These are phyloP conservation scores for Zygnema circumcarinatum DNA, from an alignment of 139 green algal genomes.

Conservation along the genomic window DNA sequence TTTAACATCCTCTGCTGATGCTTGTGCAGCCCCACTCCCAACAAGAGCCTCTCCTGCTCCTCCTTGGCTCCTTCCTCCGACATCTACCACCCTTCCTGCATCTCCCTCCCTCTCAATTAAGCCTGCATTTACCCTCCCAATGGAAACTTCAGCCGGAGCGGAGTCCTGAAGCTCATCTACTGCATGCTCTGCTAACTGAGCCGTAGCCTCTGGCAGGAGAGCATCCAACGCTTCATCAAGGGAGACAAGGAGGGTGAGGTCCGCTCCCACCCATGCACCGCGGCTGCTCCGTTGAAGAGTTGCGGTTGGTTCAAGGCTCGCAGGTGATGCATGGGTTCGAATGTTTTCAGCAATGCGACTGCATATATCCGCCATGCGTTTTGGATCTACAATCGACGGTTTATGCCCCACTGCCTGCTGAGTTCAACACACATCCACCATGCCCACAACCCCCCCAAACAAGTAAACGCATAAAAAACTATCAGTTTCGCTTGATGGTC, in stretches of 20 bases:
- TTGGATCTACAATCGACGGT: neutral
- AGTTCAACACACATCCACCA: neutral
- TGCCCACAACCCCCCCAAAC: too few relatives aligned
- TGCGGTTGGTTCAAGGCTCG: neutral
- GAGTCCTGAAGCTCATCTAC: neutral
- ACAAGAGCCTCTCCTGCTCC: neutral
- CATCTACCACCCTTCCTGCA: neutral
- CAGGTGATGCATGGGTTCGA: neutral
- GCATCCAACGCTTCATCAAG: neutral
- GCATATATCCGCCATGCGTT: neutral
- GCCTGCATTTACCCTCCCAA: neutral
- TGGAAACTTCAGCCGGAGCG: neutral
- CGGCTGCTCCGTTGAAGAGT: neutral
- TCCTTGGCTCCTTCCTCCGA: neutral
- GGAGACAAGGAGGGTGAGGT: neutral
- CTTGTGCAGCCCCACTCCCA: neutral
- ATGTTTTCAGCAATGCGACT: neutral
- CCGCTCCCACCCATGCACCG: neutral
- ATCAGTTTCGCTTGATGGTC: too few relatives aligned
- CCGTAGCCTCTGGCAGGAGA: neutral
- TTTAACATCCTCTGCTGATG: neutral
- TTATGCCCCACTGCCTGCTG: neutral
- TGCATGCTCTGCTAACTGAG: neutral
- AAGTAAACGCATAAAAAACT: too few relatives aligned
- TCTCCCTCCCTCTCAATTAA: neutral